Conservation (phyloP, 805 yeast genomes). For the Candida stauntonica region DNA sequence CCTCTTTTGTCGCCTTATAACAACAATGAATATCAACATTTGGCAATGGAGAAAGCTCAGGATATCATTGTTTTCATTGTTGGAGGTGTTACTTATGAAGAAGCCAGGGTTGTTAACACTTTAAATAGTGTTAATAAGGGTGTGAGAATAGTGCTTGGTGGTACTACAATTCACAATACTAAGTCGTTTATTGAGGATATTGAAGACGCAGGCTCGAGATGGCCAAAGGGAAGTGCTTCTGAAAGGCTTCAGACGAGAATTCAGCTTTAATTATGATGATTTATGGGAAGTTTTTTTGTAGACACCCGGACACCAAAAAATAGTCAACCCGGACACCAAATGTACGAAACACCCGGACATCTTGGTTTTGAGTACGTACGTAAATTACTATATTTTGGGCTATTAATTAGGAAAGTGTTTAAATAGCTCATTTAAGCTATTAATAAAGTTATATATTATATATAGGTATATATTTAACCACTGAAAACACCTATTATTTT, state of each 20-base stretch:
- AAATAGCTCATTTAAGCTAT: too few relatives aligned
- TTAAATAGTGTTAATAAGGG: conserved; percentile 51
- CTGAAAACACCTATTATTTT: too few relatives aligned
- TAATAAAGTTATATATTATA: too few relatives aligned
- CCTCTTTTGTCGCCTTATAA: conserved; percentile 39
- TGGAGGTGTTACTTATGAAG: conserved; percentile 93
- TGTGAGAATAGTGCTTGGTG: conserved; percentile 75
- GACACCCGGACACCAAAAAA: too few relatives aligned
- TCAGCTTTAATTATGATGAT: not conserved
- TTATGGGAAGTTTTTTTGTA: too few relatives aligned
- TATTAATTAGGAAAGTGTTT: too few relatives aligned
- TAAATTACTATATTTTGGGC: too few relatives aligned
- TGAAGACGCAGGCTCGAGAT: conserved; percentile 34
- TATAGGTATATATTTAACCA: too few relatives aligned
- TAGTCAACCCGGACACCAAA: too few relatives aligned
- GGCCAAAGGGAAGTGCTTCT: conserved; percentile 27
- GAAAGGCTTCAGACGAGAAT: conserved; percentile 14
- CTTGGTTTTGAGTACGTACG: too few relatives aligned
- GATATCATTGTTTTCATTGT: conserved; percentile 69
- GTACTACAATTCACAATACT: conserved; percentile 57
- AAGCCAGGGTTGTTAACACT: conserved; percentile 76
- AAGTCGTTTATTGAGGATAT: conserved; percentile 30
- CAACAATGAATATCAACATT: conserved; percentile 12
- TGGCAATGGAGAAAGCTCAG: conserved; percentile 39
- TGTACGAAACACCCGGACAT: too few relatives aligned